Conservation (phyloP, 768 basidiomycete species). For the Chlorophyllum brunneum region DNA sequence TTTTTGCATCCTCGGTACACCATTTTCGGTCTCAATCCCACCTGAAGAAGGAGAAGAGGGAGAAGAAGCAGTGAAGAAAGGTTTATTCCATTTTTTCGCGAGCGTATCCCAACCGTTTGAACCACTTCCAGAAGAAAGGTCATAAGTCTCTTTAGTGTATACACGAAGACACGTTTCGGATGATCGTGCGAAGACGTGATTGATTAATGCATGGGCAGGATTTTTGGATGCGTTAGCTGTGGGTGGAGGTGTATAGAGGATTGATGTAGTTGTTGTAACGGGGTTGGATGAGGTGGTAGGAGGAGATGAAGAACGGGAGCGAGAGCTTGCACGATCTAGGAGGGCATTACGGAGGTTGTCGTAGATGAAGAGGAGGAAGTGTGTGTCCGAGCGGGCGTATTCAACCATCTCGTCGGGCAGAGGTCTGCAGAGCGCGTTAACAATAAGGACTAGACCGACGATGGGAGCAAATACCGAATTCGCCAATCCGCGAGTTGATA, state of each 20-base stretch:
- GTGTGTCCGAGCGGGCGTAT: slow-evolving; percentile 96
- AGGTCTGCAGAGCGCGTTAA: slow-evolving; percentile 41
- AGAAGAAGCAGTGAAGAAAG: slow-evolving; percentile 22
- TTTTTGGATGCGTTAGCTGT: slow-evolving; percentile 7
- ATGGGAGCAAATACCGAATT: slow-evolving; percentile 54
- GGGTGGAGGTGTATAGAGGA: slow-evolving; percentile 14
- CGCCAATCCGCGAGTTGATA: slow-evolving; percentile 99
- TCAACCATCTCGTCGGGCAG: slow-evolving; percentile 83
- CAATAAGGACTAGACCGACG: not conserved
- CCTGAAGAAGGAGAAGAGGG: not conserved
- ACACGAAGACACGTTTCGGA: slow-evolving; percentile 71
- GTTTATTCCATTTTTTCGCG: slow-evolving; percentile 82
- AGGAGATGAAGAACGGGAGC: slow-evolving; percentile 32
- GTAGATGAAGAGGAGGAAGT: slow-evolving; percentile 90
- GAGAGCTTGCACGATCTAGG: slow-evolving; percentile 59
- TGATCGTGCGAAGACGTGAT: slow-evolving; percentile 67
- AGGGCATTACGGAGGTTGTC: slow-evolving; percentile 87
- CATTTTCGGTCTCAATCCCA: slow-evolving; percentile 24
- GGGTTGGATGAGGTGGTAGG: slow-evolving; percentile 19
- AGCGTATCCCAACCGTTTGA: slow-evolving; percentile 74
- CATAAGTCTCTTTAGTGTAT: slow-evolving; percentile 69
- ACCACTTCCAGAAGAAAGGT: slow-evolving; percentile 59
- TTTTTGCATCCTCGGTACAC: slow-evolving; percentile 41
- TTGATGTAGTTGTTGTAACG: slow-evolving; percentile 18
- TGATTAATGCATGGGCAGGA: slow-evolving; percentile 41